These are phyloP conservation scores for Cyclostephanos tholiformis DNA, from an alignment of 108 stramenopile species.

Conservation along the genomic window DNA sequence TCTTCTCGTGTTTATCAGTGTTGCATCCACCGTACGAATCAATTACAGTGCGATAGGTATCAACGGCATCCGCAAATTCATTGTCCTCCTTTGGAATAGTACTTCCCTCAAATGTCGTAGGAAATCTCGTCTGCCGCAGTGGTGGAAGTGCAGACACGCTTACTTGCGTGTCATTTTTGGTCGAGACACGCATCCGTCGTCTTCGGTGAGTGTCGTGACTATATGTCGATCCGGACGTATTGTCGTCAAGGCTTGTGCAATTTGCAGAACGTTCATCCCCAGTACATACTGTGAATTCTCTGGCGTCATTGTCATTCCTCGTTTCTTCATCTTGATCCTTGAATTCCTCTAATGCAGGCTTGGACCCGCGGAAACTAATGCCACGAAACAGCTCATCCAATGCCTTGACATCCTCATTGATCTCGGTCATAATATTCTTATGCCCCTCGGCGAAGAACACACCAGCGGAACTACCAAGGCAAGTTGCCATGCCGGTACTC, in stretches of 20 bases:
- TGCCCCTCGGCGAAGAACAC: constrained; percentile 40
- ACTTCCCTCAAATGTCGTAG: constrained; percentile 6
- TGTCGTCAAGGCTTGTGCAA: constrained; percentile 5
- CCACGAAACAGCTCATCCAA: constrained; percentile 79
- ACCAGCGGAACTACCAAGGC: constrained; percentile 34
- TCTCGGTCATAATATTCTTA: constrained; percentile 69
- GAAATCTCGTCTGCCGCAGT: constrained; percentile 22
- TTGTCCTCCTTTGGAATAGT: constrained; percentile 34
- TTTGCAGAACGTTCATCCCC: constrained; percentile 14
- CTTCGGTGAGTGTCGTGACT: constrained; percentile 20
- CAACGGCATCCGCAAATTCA: constrained; percentile 67
- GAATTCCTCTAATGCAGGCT: neutral
- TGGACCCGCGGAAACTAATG: constrained; percentile 67
- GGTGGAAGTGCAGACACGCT: constrained; percentile 9
- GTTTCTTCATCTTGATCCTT: constrained; percentile 9
- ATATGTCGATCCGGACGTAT: constrained; percentile 5
- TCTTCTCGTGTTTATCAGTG: constrained; percentile 60
- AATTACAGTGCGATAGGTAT: constrained; percentile 56
- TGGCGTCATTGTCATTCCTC: constrained; percentile 16
- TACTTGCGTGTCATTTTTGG: neutral
- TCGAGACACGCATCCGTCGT: constrained; percentile 11
- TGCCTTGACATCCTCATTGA: constrained; percentile 84
- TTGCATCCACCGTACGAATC: constrained; percentile 45
- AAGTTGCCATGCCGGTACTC: constrained; percentile 24
- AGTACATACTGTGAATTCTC: neutral